A percentile compares a stretch with the other conserved stretches of the same genome.
phyloP scores from a whole-genome alignment of 2,329 filamentous ascomycete species.

The Catunica adiposa region DNA sequence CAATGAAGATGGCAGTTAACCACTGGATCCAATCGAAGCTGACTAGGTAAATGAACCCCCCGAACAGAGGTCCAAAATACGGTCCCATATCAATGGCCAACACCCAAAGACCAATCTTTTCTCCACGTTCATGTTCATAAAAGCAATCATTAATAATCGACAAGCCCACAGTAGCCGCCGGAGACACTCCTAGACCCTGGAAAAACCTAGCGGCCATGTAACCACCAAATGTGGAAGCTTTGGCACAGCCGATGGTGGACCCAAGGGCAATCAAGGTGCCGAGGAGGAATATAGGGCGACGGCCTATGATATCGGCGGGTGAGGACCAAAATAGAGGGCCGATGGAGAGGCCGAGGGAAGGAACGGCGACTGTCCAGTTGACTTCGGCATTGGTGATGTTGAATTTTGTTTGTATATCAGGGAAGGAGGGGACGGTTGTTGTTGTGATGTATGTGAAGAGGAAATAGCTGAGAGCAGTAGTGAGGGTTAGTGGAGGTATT shows the following conservation, averaged over 20 bases:
- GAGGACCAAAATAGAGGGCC: conserved; percentile 36
- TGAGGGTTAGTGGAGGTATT: background rate
- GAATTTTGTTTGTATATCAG: conserved; percentile 31
- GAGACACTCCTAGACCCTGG: conserved; percentile 38
- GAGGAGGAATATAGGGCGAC: conserved; percentile 32
- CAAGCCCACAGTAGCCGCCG: conserved; percentile 37
- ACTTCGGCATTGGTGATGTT: conserved; percentile 28
- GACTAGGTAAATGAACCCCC: conserved; percentile 33
- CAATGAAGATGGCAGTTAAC: conserved; percentile 37
- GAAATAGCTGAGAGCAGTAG: conserved; percentile 28
- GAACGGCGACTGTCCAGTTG: conserved; percentile 39
- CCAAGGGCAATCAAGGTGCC: conserved; percentile 22
- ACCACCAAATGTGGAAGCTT: conserved; percentile 25
- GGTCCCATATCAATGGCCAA: conserved; percentile 37
- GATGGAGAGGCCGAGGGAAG: conserved; percentile 31
- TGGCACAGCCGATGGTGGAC: conserved; percentile 21
- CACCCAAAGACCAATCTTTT: conserved; percentile 40
- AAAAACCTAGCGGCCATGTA: conserved; percentile 45
- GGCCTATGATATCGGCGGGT: conserved; percentile 33
- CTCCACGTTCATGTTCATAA: conserved; percentile 38
- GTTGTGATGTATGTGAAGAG: conserved; percentile 43
- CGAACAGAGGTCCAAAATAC: conserved; percentile 28
- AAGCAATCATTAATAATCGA: conserved; percentile 38
- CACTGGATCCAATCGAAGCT: conserved; percentile 36
- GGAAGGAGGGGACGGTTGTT: conserved; percentile 37